Conservation (phyloP, 2,329 filamentous ascomycete genomes). For the Salinomyces thailandicus region DNA sequence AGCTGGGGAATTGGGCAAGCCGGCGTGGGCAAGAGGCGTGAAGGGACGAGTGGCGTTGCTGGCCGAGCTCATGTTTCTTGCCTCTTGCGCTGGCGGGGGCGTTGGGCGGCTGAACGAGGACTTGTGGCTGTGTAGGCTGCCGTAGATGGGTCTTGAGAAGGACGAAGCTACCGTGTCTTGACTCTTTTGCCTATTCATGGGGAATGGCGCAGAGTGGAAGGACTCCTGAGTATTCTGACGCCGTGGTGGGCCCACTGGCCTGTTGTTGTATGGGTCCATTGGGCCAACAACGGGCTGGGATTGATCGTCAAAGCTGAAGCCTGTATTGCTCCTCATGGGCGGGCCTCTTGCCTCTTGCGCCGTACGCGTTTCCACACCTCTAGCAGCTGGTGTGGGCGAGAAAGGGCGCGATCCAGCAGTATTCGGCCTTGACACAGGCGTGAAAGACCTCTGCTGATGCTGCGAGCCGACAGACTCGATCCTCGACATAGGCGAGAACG, state of each 20-base stretch:
- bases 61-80: no score
- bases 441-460: slow-evolving; percentile 7
- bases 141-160: slow-evolving; percentile 10
- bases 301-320: slow-evolving; percentile 12
- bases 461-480: no score
- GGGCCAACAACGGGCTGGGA: slow-evolving; percentile 5
- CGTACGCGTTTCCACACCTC: neutral
- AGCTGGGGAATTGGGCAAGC: no score
- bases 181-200: slow-evolving; percentile 2
- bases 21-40: no score
- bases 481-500: no score
- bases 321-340: slow-evolving; percentile 13
- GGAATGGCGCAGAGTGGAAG: slow-evolving; percentile 10
- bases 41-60: no score
- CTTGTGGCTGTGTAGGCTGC: slow-evolving; percentile 19
- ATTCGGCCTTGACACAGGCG: slow-evolving; percentile 9
- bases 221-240: slow-evolving; percentile 20
- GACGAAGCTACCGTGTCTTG: slow-evolving; percentile 15
- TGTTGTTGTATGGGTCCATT: slow-evolving; percentile 8
- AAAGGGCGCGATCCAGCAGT: slow-evolving; percentile 5
- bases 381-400: slow-evolving; percentile 3
- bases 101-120: slow-evolving; percentile 14
- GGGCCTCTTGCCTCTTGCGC: slow-evolving; percentile 2
- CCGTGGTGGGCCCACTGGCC: slow-evolving; percentile 10
- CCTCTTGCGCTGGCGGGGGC: slow-evolving; percentile 6